Evolutionary conservation across 1,139 yeast genomes (phyloP).

Genomic region (Hemisphaericaspora xylofermentans): DNA sequence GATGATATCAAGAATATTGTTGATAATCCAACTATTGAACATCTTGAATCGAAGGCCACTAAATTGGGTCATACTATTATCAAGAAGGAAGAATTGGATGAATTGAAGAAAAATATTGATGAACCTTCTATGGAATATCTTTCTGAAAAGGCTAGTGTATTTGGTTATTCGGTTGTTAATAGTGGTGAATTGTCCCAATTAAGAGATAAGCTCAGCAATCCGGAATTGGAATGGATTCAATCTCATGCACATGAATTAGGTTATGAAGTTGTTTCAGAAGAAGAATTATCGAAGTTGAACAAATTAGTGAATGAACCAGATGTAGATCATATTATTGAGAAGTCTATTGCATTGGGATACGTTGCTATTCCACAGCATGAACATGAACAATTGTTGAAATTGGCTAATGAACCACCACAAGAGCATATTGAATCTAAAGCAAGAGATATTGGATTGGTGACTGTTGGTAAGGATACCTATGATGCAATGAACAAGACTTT

Average conservation of each 20-base stretch:
- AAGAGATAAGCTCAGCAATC: constrained; percentile 12
- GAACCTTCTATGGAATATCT: constrained; percentile 16
- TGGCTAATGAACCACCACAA: constrained; percentile 29
- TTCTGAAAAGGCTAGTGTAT: constrained; percentile 14
- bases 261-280: constrained; percentile 12
- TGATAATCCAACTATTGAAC: constrained; percentile 16
- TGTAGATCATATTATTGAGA: constrained; percentile 14
- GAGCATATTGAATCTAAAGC: constrained; percentile 27
- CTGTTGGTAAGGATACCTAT: constrained; percentile 23
- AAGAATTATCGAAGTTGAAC: constrained; percentile 15
- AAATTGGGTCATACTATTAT: constrained; percentile 19
- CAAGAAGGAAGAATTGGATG: constrained; percentile 16
- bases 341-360: constrained; percentile 15
- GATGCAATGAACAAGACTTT: constrained; percentile 18
- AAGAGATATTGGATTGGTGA: constrained; percentile 23
- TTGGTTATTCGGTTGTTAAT: constrained; percentile 13
- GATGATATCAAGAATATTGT: constrained; percentile 9
- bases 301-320: constrained; percentile 19
- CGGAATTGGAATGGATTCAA: constrained; percentile 6
- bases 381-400: constrained; percentile 22
- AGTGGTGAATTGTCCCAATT: constrained; percentile 13
- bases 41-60: constrained; percentile 10
- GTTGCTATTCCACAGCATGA: constrained; percentile 21
- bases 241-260: constrained; percentile 13
- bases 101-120: constrained; percentile 18